phyloP scores from a whole-genome alignment of 306 rosid species.

The Ceratonia siliqua region DNA sequence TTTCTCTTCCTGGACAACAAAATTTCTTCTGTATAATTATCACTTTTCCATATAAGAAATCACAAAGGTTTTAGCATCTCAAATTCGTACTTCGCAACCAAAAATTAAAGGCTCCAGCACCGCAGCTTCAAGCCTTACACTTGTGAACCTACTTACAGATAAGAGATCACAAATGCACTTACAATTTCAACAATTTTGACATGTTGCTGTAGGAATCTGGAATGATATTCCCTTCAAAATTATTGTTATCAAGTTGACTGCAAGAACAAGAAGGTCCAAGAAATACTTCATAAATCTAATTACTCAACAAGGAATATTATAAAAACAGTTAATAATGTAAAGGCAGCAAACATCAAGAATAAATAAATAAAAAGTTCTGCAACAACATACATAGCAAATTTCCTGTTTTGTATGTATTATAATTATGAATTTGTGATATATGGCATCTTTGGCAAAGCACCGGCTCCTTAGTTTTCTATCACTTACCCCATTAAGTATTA shows the following conservation, averaged over 20 bases:
- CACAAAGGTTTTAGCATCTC: background rate
- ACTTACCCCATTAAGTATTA: background rate
- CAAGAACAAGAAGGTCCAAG: conserved; percentile 38
- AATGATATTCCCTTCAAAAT: conserved; percentile 68
- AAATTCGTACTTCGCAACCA: background rate
- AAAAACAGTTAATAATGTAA: background rate
- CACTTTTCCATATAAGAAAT: background rate
- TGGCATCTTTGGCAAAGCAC: background rate
- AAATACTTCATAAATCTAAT: background rate
- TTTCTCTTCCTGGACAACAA: background rate
- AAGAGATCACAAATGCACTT: conserved; percentile 44
- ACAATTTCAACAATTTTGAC: conserved; percentile 68
- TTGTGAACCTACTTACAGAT: conserved; percentile 6
- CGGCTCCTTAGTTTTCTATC: background rate
- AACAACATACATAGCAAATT: background rate
- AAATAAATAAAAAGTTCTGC: background rate
- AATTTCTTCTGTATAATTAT: background rate
- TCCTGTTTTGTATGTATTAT: background rate
- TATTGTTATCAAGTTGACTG: conserved; percentile 92
- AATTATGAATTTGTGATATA: background rate
- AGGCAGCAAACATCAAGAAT: background rate
- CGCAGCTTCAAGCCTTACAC: background rate
- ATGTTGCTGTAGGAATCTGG: conserved; percentile 67
- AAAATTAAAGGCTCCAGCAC: conserved; percentile 12
- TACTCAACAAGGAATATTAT: background rate